Evolutionary conservation across 2,329 filamentous ascomycete species (phyloP).

Genomic region (Colletotrichum magnum): DNA sequence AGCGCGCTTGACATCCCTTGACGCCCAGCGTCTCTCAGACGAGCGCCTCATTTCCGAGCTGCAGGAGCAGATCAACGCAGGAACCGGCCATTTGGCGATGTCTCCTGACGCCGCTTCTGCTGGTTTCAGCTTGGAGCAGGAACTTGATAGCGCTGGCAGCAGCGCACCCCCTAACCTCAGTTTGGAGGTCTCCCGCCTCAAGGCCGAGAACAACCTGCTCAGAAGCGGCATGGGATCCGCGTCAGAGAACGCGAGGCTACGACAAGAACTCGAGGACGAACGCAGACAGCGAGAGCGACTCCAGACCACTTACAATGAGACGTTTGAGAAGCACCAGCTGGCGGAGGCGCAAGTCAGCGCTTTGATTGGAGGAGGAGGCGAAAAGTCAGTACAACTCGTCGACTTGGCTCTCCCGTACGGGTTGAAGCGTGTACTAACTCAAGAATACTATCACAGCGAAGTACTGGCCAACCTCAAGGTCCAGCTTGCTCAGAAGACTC

Average conservation of each 20-base stretch:
- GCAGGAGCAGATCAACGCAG: conserved; percentile 68
- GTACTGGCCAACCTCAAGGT: conserved; percentile 65
- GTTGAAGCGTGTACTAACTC: conserved; percentile 57
- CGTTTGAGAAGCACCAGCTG: conserved; percentile 71
- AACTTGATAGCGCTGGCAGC: conserved; percentile 66
- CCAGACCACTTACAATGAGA: conserved; percentile 68
- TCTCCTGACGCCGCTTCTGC: conserved; percentile 45
- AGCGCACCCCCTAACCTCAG: conserved; percentile 58
- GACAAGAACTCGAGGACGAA: conserved; percentile 69
- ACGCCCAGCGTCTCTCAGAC: conserved; percentile 62
- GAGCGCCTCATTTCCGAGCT: conserved; percentile 71
- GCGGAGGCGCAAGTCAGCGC: conserved; percentile 71
- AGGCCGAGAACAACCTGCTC: conserved; percentile 73
- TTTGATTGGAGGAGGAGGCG: conserved; percentile 61
- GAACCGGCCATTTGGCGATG: conserved; percentile 30
- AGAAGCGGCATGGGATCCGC: conserved; percentile 67
- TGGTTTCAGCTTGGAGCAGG: conserved; percentile 69
- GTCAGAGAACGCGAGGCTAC: conserved; percentile 68
- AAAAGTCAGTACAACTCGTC: conserved; percentile 66
- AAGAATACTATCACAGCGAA: conserved; percentile 64
- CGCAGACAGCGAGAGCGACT: conserved; percentile 64
- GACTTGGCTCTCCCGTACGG: conserved; percentile 43
- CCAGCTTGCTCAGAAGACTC: conserved; percentile 63
- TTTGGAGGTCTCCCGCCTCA: conserved; percentile 70
- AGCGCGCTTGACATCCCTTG: conserved; percentile 51